Conservation (phyloP, 176 grass and related monocot species). For the Thinopyrum elongatum region DNA sequence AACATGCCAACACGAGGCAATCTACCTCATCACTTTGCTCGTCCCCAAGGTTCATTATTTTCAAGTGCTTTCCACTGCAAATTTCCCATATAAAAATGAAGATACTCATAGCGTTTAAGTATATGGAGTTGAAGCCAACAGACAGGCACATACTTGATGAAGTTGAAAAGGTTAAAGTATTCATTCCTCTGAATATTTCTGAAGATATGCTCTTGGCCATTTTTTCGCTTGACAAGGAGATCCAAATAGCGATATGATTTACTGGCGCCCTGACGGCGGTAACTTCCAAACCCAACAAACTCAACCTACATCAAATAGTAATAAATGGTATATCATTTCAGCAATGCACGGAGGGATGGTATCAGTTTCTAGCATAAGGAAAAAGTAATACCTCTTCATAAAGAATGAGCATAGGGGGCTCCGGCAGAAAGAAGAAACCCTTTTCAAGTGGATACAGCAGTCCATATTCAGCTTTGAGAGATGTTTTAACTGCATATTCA, state of each 20-base stretch:
- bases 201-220: constrained; percentile 82
- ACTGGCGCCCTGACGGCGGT: constrained; percentile 56
- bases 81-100: constrained; percentile 36
- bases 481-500: constrained; percentile 99
- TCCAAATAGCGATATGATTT: constrained; percentile 83
- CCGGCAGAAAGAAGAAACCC: constrained; percentile 96
- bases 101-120: background rate
- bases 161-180: constrained; percentile 83
- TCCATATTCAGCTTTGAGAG: constrained; percentile 95
- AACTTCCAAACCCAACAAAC: constrained; percentile 79
- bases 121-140: background rate
- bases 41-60: constrained; percentile 89
- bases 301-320: constrained; percentile 56
- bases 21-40: constrained; percentile 96
- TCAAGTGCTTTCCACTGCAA: constrained; percentile 78
- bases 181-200: constrained; percentile 89
- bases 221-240: constrained; percentile 70
- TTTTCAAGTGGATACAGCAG: constrained; percentile 93
- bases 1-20: constrained; percentile 18
- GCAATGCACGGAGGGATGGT: background rate
- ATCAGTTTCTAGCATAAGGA: constrained; percentile 22
- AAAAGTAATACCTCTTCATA: constrained; percentile 76
- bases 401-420: constrained; percentile 94
- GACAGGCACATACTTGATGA: constrained; percentile 56
- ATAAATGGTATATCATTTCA: constrained; percentile 15